phyloP scores from a whole-genome alignment of 78 protist genomes.

The Thecamonas trahens region DNA sequence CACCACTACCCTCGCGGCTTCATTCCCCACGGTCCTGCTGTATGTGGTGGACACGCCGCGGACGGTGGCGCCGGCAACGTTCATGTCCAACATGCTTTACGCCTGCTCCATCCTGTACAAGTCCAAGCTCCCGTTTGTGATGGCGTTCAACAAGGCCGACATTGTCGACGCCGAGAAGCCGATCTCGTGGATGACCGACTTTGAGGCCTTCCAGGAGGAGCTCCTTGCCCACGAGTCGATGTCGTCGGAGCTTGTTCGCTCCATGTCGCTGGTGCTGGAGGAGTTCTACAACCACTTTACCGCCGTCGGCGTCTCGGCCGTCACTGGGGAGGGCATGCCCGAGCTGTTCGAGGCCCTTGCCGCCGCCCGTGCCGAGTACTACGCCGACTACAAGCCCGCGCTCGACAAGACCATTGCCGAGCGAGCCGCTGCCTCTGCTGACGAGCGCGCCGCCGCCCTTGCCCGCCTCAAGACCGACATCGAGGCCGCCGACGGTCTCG shows the following conservation, averaged over 20 bases:
- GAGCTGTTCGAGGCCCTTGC: constrained; percentile 49
- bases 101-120: constrained; percentile 90
- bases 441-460: too few relatives aligned
- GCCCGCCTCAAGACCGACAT: too few relatives aligned
- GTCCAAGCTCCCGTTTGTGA: constrained; percentile 79
- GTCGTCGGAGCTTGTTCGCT: constrained; percentile 49
- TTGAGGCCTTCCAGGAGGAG: constrained; percentile 30
- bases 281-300: constrained; percentile 68
- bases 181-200: constrained; percentile 82
- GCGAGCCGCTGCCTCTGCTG: too few relatives aligned
- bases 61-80: constrained; percentile 79
- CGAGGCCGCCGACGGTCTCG: too few relatives aligned
- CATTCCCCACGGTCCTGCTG: constrained; percentile 81
- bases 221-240: constrained; percentile 37
- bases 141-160: constrained; percentile 90
- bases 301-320: constrained; percentile 72
- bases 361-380: constrained; percentile 46
- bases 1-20: constrained; percentile 80
- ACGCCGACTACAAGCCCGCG: constrained; percentile 7
- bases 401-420: too few relatives aligned
- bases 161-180: constrained; percentile 47
- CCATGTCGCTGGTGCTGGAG: constrained; percentile 80
- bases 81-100: constrained; percentile 97
- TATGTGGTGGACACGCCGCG: constrained; percentile 94
- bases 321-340: constrained; percentile 73